Base-by-base conservation (phyloP, 352 stramenopile species). In the Sclerospora graminicola region DNA sequence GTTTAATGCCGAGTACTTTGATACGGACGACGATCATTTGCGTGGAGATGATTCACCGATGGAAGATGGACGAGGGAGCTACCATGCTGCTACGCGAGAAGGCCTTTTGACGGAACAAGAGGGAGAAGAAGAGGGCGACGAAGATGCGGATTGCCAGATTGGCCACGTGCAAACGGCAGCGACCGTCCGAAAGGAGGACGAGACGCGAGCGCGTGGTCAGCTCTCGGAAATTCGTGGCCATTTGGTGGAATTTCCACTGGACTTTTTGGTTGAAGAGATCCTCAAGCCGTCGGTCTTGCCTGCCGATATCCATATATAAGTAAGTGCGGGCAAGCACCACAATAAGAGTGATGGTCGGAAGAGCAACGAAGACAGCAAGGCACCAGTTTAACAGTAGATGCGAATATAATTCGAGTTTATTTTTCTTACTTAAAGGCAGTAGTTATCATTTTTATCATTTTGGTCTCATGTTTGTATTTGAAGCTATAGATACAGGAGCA, bases 241-340 rank as follows among this genome's bases (percentile, higher is more conserved):
- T 35, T 59, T 94, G 0, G 82, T 94, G 19, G 74, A 90, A 27
- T 94, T 92, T 46, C 82, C 82, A 18, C 45, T 90, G 21, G 68
- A 94, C 29, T 94, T 94, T 39, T 49, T 94, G 26, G 69, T 71
- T 14, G 80, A 91, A 46, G 79, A 91, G 52, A 86, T 86, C 31
- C 57, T 93, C 11, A 83, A 88, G 46, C 82, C 82, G 31, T 81
- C 79, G 27, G 84, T 90, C 40, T 49, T 93, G 45, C 82, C 82
- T 1, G 63, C 58, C 35, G 79, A 89, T 50, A 82, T 93, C 46
- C 77, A 93, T 65, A 90, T 90, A 66, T 93, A 88, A 73, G 30
- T 48, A 53, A 69, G 23, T 43, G 30, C 30, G 16, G 13, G 30
- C 5, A 47, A 52, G 27, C 30, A 44, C 15, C 20, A 47, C 21